Conservation (phyloP, 2,329 filamentous ascomycete genomes). For the Zarea fungicola region DNA sequence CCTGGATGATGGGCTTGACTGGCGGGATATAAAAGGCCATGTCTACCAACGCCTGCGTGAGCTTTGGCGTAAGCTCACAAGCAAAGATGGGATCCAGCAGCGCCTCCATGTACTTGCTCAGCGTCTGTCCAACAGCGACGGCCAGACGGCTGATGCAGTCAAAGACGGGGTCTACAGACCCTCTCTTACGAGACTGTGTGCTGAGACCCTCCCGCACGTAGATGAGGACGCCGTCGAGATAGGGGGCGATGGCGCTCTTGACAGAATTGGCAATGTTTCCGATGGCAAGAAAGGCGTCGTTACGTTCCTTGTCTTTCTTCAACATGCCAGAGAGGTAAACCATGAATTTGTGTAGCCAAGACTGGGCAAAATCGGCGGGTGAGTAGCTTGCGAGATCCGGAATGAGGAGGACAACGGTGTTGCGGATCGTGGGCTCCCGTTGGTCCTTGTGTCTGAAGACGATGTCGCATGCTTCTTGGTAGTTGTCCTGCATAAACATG, state of each 20-base stretch:
- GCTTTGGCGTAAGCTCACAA: conserved; percentile 86
- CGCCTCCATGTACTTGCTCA: conserved; percentile 98
- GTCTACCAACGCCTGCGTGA: conserved; percentile 93
- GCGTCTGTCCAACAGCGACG: conserved; percentile 87
- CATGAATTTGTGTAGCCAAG: conserved; percentile 94
- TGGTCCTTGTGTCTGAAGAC: conserved; percentile 92
- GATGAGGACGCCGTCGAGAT: conserved; percentile 88
- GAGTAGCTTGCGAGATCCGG: conserved; percentile 90
- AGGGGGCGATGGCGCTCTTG: conserved; percentile 89
- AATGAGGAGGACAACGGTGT: conserved; percentile 85
- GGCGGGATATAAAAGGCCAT: conserved; percentile 99
- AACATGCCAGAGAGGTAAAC: conserved; percentile 88
- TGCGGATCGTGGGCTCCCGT: conserved; percentile 77
- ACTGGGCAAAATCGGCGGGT: conserved; percentile 80
- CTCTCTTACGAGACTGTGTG: conserved; percentile 64
- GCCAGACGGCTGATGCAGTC: conserved; percentile 97
- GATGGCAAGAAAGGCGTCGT: conserved; percentile 91
- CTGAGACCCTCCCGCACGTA: conserved; percentile 90
- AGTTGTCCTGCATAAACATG: conserved; percentile 98
- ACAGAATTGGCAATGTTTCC: conserved; percentile 95
- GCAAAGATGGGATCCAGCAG: conserved; percentile 94
- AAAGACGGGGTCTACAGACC: conserved; percentile 75
- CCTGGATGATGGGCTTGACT: conserved; percentile 87
- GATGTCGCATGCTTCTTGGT: conserved; percentile 87
- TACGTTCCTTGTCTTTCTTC: conserved; percentile 90